Conservation (phyloP, 331 rosid genomes). For the Stylosanthes scabra region DNA sequence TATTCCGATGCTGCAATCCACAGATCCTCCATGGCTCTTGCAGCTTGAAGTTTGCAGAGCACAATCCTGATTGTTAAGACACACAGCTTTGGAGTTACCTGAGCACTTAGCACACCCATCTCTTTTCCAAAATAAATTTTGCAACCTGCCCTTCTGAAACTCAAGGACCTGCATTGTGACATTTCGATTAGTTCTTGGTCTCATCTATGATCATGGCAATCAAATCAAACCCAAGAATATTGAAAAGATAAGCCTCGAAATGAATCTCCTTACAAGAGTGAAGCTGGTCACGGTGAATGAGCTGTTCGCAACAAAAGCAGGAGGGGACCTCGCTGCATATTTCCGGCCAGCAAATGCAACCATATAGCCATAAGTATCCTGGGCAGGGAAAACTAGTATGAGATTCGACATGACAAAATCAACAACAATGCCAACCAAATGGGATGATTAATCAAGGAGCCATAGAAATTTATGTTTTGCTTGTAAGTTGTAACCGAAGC, state of each 20-base stretch:
- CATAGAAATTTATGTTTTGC: conserved; percentile 12
- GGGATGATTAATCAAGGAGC: not conserved
- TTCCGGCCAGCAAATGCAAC: conserved; percentile 81
- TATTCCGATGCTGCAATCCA: conserved; percentile 79
- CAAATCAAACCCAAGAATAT: conserved; percentile 2
- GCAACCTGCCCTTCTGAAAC: conserved; percentile 58
- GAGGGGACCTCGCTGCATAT: conserved; percentile 81
- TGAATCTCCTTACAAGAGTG: conserved; percentile 59
- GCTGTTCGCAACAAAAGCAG: conserved; percentile 72
- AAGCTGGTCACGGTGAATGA: conserved; percentile 74
- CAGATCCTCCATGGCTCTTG: conserved; percentile 62
- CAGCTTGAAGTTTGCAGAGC: conserved; percentile 66
- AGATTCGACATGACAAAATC: conserved; percentile 17
- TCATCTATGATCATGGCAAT: conserved; percentile 28
- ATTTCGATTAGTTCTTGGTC: conserved; percentile 20
- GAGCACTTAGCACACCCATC: conserved; percentile 74
- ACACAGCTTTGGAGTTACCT: conserved; percentile 59
- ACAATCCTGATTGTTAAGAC: conserved; percentile 77
- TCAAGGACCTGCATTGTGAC: conserved; percentile 43
- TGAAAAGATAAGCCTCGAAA: not conserved
- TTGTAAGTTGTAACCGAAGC: conserved; percentile 16
- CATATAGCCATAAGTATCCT: conserved; percentile 74
- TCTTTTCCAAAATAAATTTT: conserved; percentile 70
- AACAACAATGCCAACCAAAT: conserved; percentile 11
- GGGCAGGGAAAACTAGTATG: not conserved